Evolutionary conservation across 331 rosid species (phyloP).

Genomic region (Malus hybrid): DNA sequence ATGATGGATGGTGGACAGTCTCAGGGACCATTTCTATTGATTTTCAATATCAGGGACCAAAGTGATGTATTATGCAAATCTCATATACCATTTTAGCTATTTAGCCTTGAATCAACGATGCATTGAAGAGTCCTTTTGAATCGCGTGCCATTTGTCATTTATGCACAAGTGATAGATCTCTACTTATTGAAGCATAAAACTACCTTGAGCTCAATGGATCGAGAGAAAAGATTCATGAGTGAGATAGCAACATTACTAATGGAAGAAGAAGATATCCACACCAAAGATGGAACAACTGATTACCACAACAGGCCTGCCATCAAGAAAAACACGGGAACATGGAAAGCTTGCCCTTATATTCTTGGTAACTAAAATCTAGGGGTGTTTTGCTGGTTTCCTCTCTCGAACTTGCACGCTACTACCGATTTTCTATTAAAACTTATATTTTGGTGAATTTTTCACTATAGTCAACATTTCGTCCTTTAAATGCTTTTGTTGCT

Average conservation of each 20-base stretch:
- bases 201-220: not conserved
- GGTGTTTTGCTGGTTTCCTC: too few species aligned
- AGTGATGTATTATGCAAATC: too few species aligned
- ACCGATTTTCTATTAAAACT: too few species aligned
- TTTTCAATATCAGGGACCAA: too few species aligned
- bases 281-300: slow-evolving; percentile 8
- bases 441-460: too few species aligned
- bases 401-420: not conserved
- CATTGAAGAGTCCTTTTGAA: not conserved
- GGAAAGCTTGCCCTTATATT: slow-evolving; percentile 12
- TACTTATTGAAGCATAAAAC: not conserved
- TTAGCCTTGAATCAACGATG: not conserved
- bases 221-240: not conserved
- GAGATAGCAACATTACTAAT: not conserved
- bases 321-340: slow-evolving; percentile 3
- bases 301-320: not conserved
- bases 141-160: not conserved
- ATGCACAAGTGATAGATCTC: not conserved
- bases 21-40: too few species aligned
- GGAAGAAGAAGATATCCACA: slow-evolving; percentile 3
- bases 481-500: too few species aligned
- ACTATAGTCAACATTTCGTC: too few species aligned
- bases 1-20: too few species aligned
- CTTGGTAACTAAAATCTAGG: not conserved
- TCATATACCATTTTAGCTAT: too few species aligned